phyloP scores from a whole-genome alignment of 208 protist species.

The Leishmania tropica region DNA sequence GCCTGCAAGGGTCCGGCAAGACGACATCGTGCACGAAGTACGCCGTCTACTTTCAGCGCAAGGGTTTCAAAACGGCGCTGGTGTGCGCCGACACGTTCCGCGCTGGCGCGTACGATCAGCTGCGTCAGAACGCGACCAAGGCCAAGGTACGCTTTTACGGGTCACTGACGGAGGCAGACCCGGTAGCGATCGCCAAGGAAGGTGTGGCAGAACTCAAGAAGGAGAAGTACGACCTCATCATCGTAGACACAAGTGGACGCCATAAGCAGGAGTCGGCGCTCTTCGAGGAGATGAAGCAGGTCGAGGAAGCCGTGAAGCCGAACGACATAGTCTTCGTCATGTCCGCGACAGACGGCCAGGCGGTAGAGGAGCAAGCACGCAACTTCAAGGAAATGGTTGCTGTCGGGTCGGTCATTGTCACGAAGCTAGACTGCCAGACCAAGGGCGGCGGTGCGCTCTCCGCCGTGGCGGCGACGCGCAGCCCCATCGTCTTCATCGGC shows the following conservation, averaged over 20 bases:
- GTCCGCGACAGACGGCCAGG: slow-evolving; percentile 98
- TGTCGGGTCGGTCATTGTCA: slow-evolving; percentile 99
- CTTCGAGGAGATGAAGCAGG: slow-evolving; percentile 99
- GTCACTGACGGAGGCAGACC: slow-evolving; percentile 95
- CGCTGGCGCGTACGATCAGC: slow-evolving; percentile 96
- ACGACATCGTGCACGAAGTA: slow-evolving; percentile 99
- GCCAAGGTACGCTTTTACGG: slow-evolving; percentile 99
- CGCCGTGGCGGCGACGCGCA: slow-evolving; percentile 97
- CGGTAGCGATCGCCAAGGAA: slow-evolving; percentile 95
- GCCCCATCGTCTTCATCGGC: slow-evolving; percentile 99
- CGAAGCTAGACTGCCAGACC: slow-evolving; percentile 99
- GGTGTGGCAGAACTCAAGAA: slow-evolving; percentile 97
- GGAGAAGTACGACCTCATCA: slow-evolving; percentile 98
- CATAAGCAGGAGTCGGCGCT: slow-evolving; percentile 98
- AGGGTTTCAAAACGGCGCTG: slow-evolving; percentile 95
- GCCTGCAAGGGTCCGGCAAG: slow-evolving; percentile 97
- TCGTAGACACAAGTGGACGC: slow-evolving; percentile 99
- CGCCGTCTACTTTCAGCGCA: slow-evolving; percentile 95
- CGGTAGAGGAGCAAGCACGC: slow-evolving; percentile 94
- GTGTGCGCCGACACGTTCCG: slow-evolving; percentile 99
- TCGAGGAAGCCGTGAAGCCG: slow-evolving; percentile 84
- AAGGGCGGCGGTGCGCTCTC: slow-evolving; percentile 98
- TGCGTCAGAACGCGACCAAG: slow-evolving; percentile 99
- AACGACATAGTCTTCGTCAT: slow-evolving; percentile 99
- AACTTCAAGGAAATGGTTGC: slow-evolving; percentile 93